Evolutionary conservation across 1,139 yeast genomes (phyloP), one percentile per base, ranked within the genome.

Genomic region (Cylindricascospora bacillispora): DNA sequence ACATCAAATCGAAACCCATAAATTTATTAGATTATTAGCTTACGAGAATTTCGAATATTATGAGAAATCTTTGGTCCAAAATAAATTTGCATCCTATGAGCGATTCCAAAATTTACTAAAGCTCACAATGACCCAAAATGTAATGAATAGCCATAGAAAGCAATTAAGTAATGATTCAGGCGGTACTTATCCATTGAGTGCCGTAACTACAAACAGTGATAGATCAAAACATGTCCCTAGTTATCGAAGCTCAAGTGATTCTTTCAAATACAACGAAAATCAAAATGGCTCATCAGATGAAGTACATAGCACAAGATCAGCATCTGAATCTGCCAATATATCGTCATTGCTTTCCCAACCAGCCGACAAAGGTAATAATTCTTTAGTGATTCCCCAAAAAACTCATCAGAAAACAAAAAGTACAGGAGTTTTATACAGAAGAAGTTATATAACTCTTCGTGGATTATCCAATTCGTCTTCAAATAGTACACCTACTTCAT

Each of bases 11-110:
- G 60, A 65, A 4, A 86, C 89, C 0, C 67, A 70, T 30, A 59
- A 68, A 22, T 83, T 83, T 45, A 56, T 83, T 15, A 74, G 71
- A 33, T 59, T 85, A 39, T 68, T 74, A 25, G 81, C 76, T 32
- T 79, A 79, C 49, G 83, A 76, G 24, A 65, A 64, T 26, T 56
- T 73, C 33, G 49, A 60, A 41, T 48, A 66, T 43, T 54, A 65
- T 62, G 47, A 61, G 50, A 52, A 63, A 51, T 47, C 70, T 63
- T 65, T 71, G 41, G 57, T 79, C 44, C 45, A 57, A 1, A 41
- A 57, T 22, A 65, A 66, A 33, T 67, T 54, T 34, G 65, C 61
- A 36, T 67, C 67, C 20, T 80, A 57, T 43, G 68, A 59, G 45
- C 64, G 67, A 35, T 86, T 62, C 59, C 78, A 66, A 28, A 67